Evolutionary conservation across 768 basidiomycete species (phyloP).

Genomic region (Russula sp.): DNA sequence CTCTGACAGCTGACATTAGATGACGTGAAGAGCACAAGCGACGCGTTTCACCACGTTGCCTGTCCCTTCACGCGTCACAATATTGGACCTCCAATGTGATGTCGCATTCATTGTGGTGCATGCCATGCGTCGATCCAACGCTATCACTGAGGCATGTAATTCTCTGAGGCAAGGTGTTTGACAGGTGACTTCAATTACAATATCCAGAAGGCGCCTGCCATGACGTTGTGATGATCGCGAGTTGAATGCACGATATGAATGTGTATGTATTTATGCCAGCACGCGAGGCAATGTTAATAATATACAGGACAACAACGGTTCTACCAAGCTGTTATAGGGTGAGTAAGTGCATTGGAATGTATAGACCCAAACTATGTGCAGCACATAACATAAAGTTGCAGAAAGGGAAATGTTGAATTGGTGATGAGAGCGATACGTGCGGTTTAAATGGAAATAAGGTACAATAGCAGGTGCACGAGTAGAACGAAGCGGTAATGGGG

Average conservation of each 20-base stretch:
- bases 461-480: conserved; percentile 11
- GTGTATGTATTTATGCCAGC: conserved; percentile 13
- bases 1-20: conserved; percentile 8
- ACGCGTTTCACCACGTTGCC: conserved; percentile 6
- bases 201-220: neutral
- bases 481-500: conserved; percentile 10
- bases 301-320: conserved; percentile 20
- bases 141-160: neutral
- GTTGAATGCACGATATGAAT: conserved; percentile 11
- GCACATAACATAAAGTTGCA: conserved; percentile 22
- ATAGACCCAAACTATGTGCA: conserved; percentile 21
- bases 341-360: conserved; percentile 20
- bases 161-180: neutral
- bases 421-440: conserved; percentile 15
- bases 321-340: conserved; percentile 18
- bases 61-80: conserved; percentile 1
- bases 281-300: conserved; percentile 17
- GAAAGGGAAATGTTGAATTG: conserved; percentile 6
- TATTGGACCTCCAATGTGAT: neutral
- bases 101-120: neutral
- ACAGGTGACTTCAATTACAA: neutral
- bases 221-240: conserved; percentile 12
- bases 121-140: neutral
- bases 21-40: conserved; percentile 10
- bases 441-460: conserved; percentile 19